Evolutionary conservation across 495 filamentous ascomycete genomes (phyloP).

Genomic region (Acidomyces sp.): DNA sequence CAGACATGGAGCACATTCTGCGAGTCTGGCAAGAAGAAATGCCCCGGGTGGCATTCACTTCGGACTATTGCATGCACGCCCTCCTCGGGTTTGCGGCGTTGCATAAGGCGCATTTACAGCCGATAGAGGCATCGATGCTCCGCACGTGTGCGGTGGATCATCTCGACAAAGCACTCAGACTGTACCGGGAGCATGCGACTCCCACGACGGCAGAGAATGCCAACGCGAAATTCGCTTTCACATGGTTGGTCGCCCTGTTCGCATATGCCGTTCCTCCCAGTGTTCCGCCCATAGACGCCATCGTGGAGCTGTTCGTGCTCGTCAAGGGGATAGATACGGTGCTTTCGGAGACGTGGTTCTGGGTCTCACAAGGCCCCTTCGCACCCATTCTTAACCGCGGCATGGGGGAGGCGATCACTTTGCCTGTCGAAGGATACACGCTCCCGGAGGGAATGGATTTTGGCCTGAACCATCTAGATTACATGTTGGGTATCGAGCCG

Average conservation of each 20-base stretch:
- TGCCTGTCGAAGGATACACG: slow-evolving; percentile 1
- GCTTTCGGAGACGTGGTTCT: slow-evolving; percentile 15
- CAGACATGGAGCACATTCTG: slow-evolving; percentile 4
- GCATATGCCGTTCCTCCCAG: slow-evolving; percentile 15
- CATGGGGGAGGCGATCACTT: slow-evolving; percentile 6
- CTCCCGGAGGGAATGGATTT: slow-evolving; percentile 18
- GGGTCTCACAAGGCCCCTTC: slow-evolving; percentile 16
- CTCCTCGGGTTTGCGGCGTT: slow-evolving; percentile 15
- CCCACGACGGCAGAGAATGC: slow-evolving; percentile 14
- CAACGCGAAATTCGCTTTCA: slow-evolving; percentile 15
- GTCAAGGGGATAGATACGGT: slow-evolving; percentile 16
- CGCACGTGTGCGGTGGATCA: slow-evolving; percentile 17
- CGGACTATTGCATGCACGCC: slow-evolving; percentile 17
- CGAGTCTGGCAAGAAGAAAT: slow-evolving; percentile 14
- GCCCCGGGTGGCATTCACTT: slow-evolving; percentile 14
- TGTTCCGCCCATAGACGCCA: slow-evolving; percentile 16
- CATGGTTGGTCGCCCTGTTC: slow-evolving; percentile 17
- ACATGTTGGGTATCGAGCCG: slow-evolving; percentile 14
- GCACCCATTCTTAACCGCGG: slow-evolving; percentile 11
- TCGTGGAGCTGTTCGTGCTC: slow-evolving; percentile 17
- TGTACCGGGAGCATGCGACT: slow-evolving; percentile 7
- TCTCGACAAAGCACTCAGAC: slow-evolving; percentile 15
- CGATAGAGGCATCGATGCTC: slow-evolving; percentile 3
- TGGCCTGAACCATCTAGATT: slow-evolving; percentile 17
- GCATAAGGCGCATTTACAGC: slow-evolving; percentile 14